phyloP scores from a whole-genome alignment of 305 asterid genomes.

The Fraxinus floribunda region DNA sequence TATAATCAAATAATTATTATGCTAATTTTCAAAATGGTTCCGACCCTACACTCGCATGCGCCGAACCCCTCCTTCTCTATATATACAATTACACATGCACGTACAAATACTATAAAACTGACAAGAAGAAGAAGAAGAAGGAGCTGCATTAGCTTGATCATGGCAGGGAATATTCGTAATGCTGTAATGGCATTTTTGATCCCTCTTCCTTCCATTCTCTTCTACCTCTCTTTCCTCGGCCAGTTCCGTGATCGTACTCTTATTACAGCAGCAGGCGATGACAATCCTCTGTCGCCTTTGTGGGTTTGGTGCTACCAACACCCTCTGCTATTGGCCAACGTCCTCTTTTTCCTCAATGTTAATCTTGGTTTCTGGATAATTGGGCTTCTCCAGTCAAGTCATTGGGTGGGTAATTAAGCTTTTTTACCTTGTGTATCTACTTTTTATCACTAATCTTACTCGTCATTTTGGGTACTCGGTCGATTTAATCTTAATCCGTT shows the following conservation, averaged over 20 bases:
- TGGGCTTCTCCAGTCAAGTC: slow-evolving; percentile 71
- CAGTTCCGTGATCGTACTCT: slow-evolving; percentile 22
- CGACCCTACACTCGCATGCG: not conserved
- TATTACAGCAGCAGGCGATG: slow-evolving; percentile 26
- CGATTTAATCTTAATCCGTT: not conserved
- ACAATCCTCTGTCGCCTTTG: slow-evolving; percentile 36
- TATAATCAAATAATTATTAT: not conserved
- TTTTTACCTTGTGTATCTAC: no score
- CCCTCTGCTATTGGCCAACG: slow-evolving; percentile 65
- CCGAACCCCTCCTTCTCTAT: not conserved
- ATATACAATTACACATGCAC: not conserved
- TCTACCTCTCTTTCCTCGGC: slow-evolving; percentile 67
- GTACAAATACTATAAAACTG: not conserved
- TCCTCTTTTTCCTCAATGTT: slow-evolving; percentile 74
- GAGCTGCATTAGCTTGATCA: not conserved
- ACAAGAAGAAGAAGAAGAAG: not conserved
- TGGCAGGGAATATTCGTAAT: slow-evolving; percentile 47
- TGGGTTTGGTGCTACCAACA: slow-evolving; percentile 75
- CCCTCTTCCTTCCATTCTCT: slow-evolving; percentile 76
- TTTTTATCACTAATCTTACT: not conserved
- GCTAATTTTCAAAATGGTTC: not conserved
- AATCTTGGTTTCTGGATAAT: slow-evolving; percentile 70
- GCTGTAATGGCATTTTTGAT: slow-evolving; percentile 56
- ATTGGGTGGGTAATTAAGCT: slow-evolving; percentile 57
- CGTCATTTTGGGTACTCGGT: not conserved